A percentile compares a stretch with the other conserved stretches of the same genome.
phyloP scores from a whole-genome alignment of 108 stramenopile species.

The Craspedostauros australis region DNA sequence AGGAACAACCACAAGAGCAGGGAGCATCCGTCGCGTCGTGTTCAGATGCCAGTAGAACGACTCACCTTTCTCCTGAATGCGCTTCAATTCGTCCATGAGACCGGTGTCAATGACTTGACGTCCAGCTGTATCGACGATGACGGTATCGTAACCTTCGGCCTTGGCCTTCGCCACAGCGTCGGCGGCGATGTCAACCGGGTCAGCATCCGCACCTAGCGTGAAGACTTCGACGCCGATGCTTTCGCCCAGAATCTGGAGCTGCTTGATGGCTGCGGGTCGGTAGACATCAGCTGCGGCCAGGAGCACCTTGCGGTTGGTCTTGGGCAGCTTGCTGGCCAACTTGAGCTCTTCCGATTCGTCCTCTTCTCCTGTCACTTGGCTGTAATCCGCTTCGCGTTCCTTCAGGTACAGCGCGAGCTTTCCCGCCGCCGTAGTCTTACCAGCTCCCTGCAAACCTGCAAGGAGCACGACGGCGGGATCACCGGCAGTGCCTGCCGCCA shows the following conservation, averaged over 20 bases:
- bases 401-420: constrained; percentile 87
- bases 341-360: constrained; percentile 39
- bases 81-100: constrained; percentile 87
- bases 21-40: too few relatives aligned
- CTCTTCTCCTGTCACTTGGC: constrained; percentile 30
- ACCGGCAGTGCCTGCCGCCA: constrained; percentile 41
- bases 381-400: constrained; percentile 76
- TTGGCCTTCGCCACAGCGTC: constrained; percentile 74
- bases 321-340: constrained; percentile 55
- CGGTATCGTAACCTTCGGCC: constrained; percentile 82
- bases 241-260: constrained; percentile 84
- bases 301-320: constrained; percentile 73
- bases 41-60: neutral
- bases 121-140: constrained; percentile 95
- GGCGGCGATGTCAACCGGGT: constrained; percentile 87
- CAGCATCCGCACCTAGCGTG: constrained; percentile 67
- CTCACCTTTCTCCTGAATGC: constrained; percentile 63
- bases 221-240: constrained; percentile 80
- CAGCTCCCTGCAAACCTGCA: constrained; percentile 94
- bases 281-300: constrained; percentile 93
- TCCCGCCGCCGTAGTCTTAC: constrained; percentile 85
- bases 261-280: constrained; percentile 93
- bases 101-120: constrained; percentile 90
- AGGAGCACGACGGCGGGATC: constrained; percentile 85
- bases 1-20: too few relatives aligned